Evolutionary conservation across 73 alveolate species (phyloP).

Genomic region (Strombidium stylifer): DNA sequence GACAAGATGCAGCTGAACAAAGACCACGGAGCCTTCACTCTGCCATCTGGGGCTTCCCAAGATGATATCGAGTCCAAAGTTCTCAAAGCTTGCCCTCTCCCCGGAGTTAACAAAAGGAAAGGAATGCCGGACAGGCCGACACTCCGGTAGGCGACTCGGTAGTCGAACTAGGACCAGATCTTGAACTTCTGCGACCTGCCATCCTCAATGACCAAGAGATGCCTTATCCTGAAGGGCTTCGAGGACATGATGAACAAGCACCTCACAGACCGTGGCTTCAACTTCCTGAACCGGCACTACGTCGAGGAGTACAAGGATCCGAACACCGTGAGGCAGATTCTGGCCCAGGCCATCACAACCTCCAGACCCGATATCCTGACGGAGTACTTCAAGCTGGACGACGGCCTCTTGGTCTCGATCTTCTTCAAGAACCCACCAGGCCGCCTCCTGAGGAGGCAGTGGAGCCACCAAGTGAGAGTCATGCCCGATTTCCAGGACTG

Average conservation of each 20-base stretch:
- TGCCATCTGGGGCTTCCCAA: constrained; percentile 3
- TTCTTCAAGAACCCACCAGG: constrained; percentile 89
- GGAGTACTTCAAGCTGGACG: constrained; percentile 67
- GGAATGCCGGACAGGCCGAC: constrained; percentile 35
- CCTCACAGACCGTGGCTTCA: constrained; percentile 70
- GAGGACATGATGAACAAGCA: constrained; percentile 69
- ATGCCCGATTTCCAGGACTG: constrained; percentile 74
- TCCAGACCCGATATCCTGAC: constrained; percentile 74
- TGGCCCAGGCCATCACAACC: constrained; percentile 39
- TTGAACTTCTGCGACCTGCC: constrained; percentile 39
- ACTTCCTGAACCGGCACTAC: constrained; percentile 73
- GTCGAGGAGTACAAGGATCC: constrained; percentile 68
- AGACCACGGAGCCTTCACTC: not conserved
- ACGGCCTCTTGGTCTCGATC: constrained; percentile 61
- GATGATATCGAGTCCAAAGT: constrained; percentile 3
- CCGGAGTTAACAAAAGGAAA: constrained; percentile 29
- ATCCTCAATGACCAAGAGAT: constrained; percentile 29
- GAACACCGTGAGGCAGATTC: constrained; percentile 57
- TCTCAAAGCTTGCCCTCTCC: constrained; percentile 11
- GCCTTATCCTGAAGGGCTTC: constrained; percentile 8
- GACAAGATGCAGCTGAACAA: constrained; percentile 9
- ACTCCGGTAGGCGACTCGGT: constrained; percentile 12
- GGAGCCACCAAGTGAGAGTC: constrained; percentile 59
- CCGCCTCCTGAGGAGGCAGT: constrained; percentile 73
- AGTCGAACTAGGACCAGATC: constrained; percentile 30